These are phyloP conservation scores for Pythium scleroteichum DNA, from an alignment of 352 stramenopile genomes.

Conservation along the genomic window DNA sequence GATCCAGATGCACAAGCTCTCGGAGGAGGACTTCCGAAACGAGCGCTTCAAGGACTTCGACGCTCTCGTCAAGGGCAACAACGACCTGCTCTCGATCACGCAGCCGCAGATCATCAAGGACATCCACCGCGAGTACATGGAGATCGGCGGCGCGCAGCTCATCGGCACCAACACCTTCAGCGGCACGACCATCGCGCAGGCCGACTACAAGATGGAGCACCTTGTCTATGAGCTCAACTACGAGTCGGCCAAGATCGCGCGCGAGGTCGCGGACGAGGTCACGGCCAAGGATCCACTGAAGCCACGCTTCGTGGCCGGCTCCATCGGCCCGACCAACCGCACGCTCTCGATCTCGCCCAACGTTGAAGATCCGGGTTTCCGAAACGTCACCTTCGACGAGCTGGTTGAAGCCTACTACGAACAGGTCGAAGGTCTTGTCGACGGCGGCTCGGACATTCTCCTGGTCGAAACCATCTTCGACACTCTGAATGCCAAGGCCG, in stretches of 20 bases:
- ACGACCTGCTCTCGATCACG: constrained; percentile 96
- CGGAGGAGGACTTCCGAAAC: constrained; percentile 95
- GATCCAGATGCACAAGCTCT: constrained; percentile 93
- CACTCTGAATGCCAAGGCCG: constrained; percentile 97
- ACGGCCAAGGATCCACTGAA: constrained; percentile 90
- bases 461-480: constrained; percentile 99
- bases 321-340: constrained; percentile 95
- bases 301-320: constrained; percentile 95
- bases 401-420: constrained; percentile 96
- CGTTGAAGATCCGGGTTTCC: constrained; percentile 91
- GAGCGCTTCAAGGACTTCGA: constrained; percentile 93
- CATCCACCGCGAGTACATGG: constrained; percentile 96
- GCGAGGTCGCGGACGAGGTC: constrained; percentile 94
- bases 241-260: constrained; percentile 88
- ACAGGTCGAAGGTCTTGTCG: constrained; percentile 93
- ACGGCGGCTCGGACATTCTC: constrained; percentile 95
- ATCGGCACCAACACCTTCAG: constrained; percentile 98
- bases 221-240: constrained; percentile 97
- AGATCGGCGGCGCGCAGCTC: constrained; percentile 90
- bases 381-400: constrained; percentile 98
- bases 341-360: constrained; percentile 96
- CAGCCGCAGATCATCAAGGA: constrained; percentile 94
- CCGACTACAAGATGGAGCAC: constrained; percentile 97
- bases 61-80: constrained; percentile 96
- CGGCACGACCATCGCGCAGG: constrained; percentile 95